Conservation (phyloP, 805 yeast genomes). For the Maudiozyma turicensis region DNA sequence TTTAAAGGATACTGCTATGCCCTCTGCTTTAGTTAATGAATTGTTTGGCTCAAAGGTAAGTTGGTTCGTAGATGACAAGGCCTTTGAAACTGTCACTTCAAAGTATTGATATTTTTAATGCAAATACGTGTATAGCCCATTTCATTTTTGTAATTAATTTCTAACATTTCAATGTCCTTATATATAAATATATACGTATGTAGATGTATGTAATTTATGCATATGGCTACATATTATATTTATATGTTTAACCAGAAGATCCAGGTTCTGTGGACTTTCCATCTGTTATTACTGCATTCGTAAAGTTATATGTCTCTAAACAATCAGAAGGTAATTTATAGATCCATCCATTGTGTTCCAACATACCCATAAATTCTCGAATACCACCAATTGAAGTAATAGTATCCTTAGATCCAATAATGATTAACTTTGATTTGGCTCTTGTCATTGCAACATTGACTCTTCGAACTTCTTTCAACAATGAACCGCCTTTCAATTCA, state of each 20-base stretch:
- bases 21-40: constrained; percentile 67
- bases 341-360: constrained; percentile 54
- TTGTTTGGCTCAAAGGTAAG: constrained; percentile 43
- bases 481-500: constrained; percentile 57
- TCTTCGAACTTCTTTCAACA: constrained; percentile 82
- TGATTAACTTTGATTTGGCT: constrained; percentile 71
- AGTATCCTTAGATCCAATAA: constrained; percentile 70
- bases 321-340: constrained; percentile 43
- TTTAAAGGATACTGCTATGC: constrained; percentile 40
- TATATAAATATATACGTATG: not conserved
- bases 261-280: no score
- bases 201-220: no score
- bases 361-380: constrained; percentile 46
- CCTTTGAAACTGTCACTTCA: constrained; percentile 35
- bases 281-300: not conserved
- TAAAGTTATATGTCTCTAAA: constrained; percentile 26
- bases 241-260: no score
- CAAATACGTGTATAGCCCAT: not conserved
- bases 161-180: constrained; percentile 3
- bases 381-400: constrained; percentile 17
- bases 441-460: constrained; percentile 92
- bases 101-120: not conserved
- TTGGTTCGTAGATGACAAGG: constrained; percentile 83
- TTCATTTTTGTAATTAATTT: not conserved
- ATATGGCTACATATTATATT: no score